Percentiles rank a stretch among this genome's conserved stretches.
Evolutionary conservation across 1,139 yeast species (phyloP).

Genomic region (Tardiomyces depauwii): DNA sequence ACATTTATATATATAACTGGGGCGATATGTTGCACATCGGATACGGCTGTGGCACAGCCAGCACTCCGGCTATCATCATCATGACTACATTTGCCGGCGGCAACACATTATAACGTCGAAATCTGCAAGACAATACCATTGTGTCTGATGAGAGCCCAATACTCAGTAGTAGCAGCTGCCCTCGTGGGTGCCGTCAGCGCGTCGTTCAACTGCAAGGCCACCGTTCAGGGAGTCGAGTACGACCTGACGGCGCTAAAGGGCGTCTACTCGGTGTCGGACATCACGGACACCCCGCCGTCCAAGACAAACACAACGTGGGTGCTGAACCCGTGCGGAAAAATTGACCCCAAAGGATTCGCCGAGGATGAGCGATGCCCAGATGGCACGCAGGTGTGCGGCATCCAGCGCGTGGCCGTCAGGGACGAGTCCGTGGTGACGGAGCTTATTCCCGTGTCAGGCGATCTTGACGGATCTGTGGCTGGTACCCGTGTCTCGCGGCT

Average conservation of each 20-base stretch:
- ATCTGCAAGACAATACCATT: too few species aligned
- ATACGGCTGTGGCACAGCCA: too few species aligned
- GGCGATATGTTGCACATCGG: too few species aligned
- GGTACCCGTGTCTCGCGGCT: conserved; percentile 10
- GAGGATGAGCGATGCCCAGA: conserved; percentile 43
- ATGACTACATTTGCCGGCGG: too few species aligned
- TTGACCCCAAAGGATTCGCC: conserved; percentile 20
- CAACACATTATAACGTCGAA: too few species aligned
- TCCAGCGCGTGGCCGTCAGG: conserved; percentile 27
- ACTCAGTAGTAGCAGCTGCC: background rate
- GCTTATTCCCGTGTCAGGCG: conserved; percentile 39
- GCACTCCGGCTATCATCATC: too few species aligned
- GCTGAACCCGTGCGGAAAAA: conserved; percentile 54
- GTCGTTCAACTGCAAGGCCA: conserved; percentile 38
- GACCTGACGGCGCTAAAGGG: conserved; percentile 37
- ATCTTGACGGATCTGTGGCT: conserved; percentile 19
- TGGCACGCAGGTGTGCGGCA: conserved; percentile 50
- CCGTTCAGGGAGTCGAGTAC: conserved; percentile 33
- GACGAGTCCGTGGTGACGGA: conserved; percentile 38
- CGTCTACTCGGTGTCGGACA: conserved; percentile 29
- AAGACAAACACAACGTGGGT: conserved; percentile 53
- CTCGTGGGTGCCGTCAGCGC: conserved; percentile 14
- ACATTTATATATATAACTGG: too few species aligned
- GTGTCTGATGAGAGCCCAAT: background rate
- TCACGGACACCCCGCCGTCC: conserved; percentile 68